phyloP scores from a whole-genome alignment of 371 early-diverging fungal species.

The Mortierella sp. region DNA sequence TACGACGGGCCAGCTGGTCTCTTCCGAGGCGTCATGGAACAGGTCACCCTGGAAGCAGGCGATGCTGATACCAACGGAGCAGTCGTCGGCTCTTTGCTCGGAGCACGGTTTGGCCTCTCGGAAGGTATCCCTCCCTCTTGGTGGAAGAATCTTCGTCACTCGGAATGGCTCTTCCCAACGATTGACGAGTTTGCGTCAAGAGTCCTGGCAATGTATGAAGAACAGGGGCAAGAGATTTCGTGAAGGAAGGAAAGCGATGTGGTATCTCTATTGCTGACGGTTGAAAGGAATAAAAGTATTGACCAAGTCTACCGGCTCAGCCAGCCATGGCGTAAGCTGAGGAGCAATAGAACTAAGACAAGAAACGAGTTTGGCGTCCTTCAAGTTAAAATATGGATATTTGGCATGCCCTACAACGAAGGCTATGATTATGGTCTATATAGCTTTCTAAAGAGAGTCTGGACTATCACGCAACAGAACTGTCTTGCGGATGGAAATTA shows the following conservation, averaged over 20 bases:
- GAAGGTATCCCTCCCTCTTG: slow-evolving; percentile 43
- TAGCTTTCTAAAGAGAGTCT: too few relatives aligned
- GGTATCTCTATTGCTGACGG: too few relatives aligned
- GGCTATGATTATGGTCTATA: too few relatives aligned
- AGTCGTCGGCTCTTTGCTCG: slow-evolving; percentile 73
- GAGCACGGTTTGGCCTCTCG: slow-evolving; percentile 66
- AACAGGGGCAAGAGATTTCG: neutral
- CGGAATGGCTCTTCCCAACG: slow-evolving; percentile 63
- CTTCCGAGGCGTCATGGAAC: slow-evolving; percentile 34
- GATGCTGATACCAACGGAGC: slow-evolving; percentile 76
- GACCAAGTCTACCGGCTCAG: too few relatives aligned
- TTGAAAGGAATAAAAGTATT: too few relatives aligned
- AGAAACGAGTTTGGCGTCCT: too few relatives aligned
- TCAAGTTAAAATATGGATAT: too few relatives aligned
- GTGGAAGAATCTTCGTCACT: slow-evolving; percentile 59
- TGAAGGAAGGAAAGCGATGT: neutral
- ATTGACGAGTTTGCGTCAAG: slow-evolving; percentile 60
- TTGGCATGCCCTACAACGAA: too few relatives aligned
- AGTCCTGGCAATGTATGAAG: slow-evolving; percentile 33
- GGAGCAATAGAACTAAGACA: too few relatives aligned
- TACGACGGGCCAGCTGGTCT: slow-evolving; percentile 40
- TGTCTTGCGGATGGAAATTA: too few relatives aligned
- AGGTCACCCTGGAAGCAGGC: slow-evolving; percentile 71
- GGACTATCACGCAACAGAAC: too few relatives aligned
- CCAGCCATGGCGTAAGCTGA: too few relatives aligned